Evolutionary conservation across 331 rosid genomes (phyloP), one percentile per base, ranked within the genome.

Genomic region (Rhamnella rubrinervis): DNA sequence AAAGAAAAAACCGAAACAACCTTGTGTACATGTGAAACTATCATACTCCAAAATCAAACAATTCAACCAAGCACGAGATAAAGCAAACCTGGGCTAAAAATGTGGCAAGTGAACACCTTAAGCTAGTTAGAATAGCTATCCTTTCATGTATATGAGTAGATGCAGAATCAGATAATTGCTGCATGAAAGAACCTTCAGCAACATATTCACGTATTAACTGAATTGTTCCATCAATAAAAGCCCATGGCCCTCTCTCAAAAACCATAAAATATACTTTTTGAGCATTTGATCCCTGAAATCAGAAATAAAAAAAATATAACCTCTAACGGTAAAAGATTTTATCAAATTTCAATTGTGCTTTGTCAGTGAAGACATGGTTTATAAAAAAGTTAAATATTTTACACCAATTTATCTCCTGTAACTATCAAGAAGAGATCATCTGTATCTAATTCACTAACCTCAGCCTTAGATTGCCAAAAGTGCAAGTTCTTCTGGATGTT

Each of bases 181-280:
- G 82, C 11, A 79, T 21, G 18, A 80, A 80, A 78, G 87, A 87
- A 58, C 85, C 86, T 62, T 77, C 77, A 50, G 83, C 84, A 71
- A 71, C 37, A 77, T 46, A 55, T 50, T 87, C 85, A 46, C 80
- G 77, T 66, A 91, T 59, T 68, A 93, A 77, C 62, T 77, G 85
- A 55, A 81, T 59, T 12, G 91, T 70, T 75, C 85, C 95, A 57
- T 76, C 76, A 70, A 91, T 40, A 72, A 91, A 91, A 31, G 95
- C 97, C 49, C 71, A 66, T 18, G 98, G 98, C 74, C 98, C 96
- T 81, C 97, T 87, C 90, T 87, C 96, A 67, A 86, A n/a, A 71
- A 93, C 62, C 96, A 91, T 82, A 84, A 93, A 93, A 76, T 86
- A 87, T 10, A 83, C 88, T 69, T 93, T 93, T 41, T 73, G 82